These are phyloP conservation scores for Phyllosticta citrichinensis DNA, from an alignment of 2,329 filamentous ascomycete species.

Conservation along the genomic window DNA sequence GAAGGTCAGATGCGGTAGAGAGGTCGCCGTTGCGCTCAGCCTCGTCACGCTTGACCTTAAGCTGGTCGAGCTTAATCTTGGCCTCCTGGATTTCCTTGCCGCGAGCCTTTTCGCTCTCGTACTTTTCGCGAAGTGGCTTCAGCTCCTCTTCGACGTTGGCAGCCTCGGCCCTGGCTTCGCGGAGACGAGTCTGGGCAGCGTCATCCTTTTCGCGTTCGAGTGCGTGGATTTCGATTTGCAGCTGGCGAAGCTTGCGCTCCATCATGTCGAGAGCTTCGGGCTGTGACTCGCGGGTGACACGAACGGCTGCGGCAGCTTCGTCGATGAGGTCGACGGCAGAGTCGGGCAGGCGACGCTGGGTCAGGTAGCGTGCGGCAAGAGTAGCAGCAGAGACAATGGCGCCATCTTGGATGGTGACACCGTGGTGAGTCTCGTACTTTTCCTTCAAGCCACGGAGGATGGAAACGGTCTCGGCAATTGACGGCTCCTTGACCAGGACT, in stretches of 20 bases:
- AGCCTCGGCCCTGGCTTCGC: constrained; percentile 77
- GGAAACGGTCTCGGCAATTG: constrained; percentile 81
- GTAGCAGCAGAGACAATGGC: constrained; percentile 88
- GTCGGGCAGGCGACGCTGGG: constrained; percentile 79
- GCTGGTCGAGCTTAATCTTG: constrained; percentile 85
- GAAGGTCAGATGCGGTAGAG: constrained; percentile 79
- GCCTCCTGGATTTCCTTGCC: constrained; percentile 88
- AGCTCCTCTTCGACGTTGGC: constrained; percentile 92
- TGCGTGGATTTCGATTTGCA: constrained; percentile 96
- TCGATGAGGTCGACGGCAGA: constrained; percentile 95
- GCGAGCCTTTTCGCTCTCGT: constrained; percentile 83
- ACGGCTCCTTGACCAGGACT: constrained; percentile 90
- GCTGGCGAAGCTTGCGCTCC: constrained; percentile 78
- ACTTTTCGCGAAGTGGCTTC: constrained; percentile 84
- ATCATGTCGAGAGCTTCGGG: constrained; percentile 92
- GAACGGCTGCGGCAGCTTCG: constrained; percentile 91
- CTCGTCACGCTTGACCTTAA: constrained; percentile 87
- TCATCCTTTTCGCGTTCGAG: constrained; percentile 91
- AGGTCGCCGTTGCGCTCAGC: constrained; percentile 82
- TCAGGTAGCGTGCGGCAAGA: constrained; percentile 87
- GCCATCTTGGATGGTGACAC: constrained; percentile 90
- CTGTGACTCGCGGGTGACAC: constrained; percentile 90
- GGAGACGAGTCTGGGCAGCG: constrained; percentile 73
- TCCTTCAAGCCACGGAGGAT: constrained; percentile 98
- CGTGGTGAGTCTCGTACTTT: constrained; percentile 95